Conservation (phyloP, 1,284 basidiomycete genomes). For the Xerocomus minutiporus region DNA sequence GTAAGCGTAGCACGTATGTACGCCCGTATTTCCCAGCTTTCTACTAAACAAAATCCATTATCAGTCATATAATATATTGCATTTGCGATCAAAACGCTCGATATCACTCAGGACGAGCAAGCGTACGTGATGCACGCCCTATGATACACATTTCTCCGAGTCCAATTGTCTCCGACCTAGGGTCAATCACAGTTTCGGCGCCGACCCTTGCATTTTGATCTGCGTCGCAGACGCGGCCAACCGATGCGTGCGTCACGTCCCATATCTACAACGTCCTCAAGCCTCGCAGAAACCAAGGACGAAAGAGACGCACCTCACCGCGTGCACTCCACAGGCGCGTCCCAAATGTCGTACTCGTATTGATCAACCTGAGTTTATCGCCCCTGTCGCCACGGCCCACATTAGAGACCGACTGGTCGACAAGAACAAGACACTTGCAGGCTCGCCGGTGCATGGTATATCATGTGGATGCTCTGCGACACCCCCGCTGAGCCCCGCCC, state of each 20-base stretch:
- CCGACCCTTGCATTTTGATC: constrained; percentile 49
- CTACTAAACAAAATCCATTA: neutral
- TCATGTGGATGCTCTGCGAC: constrained; percentile 46
- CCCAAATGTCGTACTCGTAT: constrained; percentile 44
- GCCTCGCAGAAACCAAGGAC: no score
- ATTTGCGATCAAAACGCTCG: neutral
- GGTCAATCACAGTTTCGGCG: constrained; percentile 33
- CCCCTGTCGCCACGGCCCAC: constrained; percentile 34
- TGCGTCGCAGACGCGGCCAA: constrained; percentile 53
- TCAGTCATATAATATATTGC: neutral
- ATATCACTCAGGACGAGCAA: neutral
- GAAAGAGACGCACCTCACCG: constrained; percentile 38
- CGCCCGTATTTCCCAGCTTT: neutral
- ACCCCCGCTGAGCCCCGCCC: constrained; percentile 25
- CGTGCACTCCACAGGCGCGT: constrained; percentile 39
- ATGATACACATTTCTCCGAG: no score
- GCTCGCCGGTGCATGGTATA: constrained; percentile 51
- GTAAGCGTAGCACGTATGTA: no score
- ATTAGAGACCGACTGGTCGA: neutral
- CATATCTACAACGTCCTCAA: constrained; percentile 41
- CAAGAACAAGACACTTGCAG: constrained; percentile 33
- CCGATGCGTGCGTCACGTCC: constrained; percentile 45
- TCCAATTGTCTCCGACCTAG: neutral
- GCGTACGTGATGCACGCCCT: no score
- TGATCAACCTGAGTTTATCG: constrained; percentile 45